These are phyloP conservation scores for Coemansia sp. DNA, from an alignment of 192 early-diverging fungal genomes.

Conservation along the genomic window DNA sequence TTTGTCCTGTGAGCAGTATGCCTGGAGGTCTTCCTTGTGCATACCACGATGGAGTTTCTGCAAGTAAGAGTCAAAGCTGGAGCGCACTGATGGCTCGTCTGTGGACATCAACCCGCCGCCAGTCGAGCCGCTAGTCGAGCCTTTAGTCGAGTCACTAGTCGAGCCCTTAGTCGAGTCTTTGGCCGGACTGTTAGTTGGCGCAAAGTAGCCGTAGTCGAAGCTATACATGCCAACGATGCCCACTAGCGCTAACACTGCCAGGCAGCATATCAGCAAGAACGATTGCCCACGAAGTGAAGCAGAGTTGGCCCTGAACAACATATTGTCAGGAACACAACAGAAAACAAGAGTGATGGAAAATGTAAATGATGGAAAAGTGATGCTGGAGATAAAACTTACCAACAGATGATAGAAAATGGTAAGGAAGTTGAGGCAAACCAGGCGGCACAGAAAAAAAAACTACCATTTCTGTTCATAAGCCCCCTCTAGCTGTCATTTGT, in stretches of 20 bases:
- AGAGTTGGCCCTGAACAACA: not conserved
- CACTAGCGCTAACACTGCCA: not conserved
- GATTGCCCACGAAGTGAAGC: not conserved
- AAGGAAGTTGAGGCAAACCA: not conserved
- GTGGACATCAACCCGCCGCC: no score
- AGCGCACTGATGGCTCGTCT: not conserved
- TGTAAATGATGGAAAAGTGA: not conserved
- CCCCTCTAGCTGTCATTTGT: no score
- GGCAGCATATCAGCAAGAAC: not conserved
- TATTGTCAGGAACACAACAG: not conserved
- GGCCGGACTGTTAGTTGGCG: not conserved
- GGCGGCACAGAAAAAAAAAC: no score
- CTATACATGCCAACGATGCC: conserved; percentile 4
- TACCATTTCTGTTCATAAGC: no score
- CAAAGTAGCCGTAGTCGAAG: not conserved
- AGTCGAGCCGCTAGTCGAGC: not conserved
- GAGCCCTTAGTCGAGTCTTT: not conserved
- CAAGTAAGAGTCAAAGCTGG: not conserved
- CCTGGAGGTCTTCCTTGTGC: conserved; percentile 6
- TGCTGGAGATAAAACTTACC: not conserved
- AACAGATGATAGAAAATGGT: not conserved
- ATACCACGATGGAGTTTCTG: not conserved
- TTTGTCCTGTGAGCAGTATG: conserved; percentile 17
- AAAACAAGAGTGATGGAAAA: not conserved
- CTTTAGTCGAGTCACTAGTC: no score